Evolutionary conservation across 768 basidiomycete genomes (phyloP).

Genomic region (Jaapia argillacea): DNA sequence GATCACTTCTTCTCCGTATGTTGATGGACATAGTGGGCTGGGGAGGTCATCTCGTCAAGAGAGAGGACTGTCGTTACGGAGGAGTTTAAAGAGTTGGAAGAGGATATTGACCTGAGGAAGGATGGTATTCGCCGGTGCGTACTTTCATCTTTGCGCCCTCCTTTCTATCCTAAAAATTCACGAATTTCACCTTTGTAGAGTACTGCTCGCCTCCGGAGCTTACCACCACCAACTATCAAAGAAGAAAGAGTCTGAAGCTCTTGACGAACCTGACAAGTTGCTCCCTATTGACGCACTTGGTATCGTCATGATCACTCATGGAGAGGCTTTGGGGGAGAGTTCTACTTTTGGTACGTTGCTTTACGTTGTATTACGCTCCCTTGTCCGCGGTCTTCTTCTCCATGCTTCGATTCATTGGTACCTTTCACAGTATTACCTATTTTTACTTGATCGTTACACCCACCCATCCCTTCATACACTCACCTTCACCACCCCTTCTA

Average conservation of each 20-base stretch:
- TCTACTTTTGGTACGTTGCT: constrained; percentile 59
- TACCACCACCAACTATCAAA: constrained; percentile 68
- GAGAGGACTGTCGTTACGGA: constrained; percentile 73
- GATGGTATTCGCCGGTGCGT: constrained; percentile 65
- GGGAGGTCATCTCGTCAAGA: constrained; percentile 77
- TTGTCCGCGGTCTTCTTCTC: too few species aligned
- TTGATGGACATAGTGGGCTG: constrained; percentile 55
- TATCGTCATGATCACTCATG: constrained; percentile 79
- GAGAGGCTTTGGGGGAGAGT: constrained; percentile 71
- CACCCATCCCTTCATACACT: too few species aligned
- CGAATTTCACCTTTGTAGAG: constrained; percentile 28
- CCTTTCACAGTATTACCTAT: constrained; percentile 9
- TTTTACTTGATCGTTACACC: constrained; percentile 3
- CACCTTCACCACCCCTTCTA: too few species aligned
- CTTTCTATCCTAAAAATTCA: background rate
- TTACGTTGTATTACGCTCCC: background rate
- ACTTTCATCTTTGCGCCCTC: constrained; percentile 1
- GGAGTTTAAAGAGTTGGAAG: constrained; percentile 74
- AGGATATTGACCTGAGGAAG: constrained; percentile 73
- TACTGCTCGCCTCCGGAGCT: constrained; percentile 59
- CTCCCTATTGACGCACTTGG: constrained; percentile 73
- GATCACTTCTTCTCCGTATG: background rate
- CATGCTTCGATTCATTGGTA: background rate
- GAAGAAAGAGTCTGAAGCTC: constrained; percentile 57
- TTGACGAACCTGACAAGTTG: constrained; percentile 60